Conservation (phyloP, 495 filamentous ascomycete species). For the Daldinia vernicosa region DNA sequence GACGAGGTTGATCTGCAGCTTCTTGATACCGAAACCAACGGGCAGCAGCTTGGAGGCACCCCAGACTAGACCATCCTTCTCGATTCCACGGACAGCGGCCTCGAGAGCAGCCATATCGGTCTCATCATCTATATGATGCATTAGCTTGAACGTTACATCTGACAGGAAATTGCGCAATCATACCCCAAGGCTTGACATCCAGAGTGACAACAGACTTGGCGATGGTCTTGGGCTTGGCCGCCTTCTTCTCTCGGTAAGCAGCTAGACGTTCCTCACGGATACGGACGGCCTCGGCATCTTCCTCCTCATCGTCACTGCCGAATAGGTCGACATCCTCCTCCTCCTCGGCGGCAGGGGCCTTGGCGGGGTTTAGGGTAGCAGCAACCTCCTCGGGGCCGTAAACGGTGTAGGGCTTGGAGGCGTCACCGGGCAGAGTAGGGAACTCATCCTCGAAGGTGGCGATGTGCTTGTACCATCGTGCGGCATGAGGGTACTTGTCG, state of each 20-base stretch:
- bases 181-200: constrained; percentile 99
- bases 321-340: constrained; percentile 92
- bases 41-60: constrained; percentile 89
- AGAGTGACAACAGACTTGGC: constrained; percentile 96
- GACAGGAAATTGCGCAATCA: constrained; percentile 45
- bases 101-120: constrained; percentile 87
- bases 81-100: constrained; percentile 82
- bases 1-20: constrained; percentile 98
- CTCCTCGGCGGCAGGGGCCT: constrained; percentile 81
- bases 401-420: constrained; percentile 82
- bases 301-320: constrained; percentile 89
- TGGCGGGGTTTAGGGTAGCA: constrained; percentile 82
- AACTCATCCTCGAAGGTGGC: constrained; percentile 90
- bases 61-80: constrained; percentile 95
- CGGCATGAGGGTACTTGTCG: constrained; percentile 90
- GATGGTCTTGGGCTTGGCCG: constrained; percentile 82
- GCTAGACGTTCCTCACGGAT: constrained; percentile 87
- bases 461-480: constrained; percentile 99
- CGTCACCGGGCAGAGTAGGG: constrained; percentile 87
- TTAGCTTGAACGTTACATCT: constrained; percentile 36
- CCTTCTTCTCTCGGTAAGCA: constrained; percentile 98
- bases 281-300: constrained; percentile 83
- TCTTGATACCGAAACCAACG: constrained; percentile 98
- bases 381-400: constrained; percentile 88
- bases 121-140: constrained; percentile 74